Base-by-base conservation (phyloP, 768 basidiomycete genomes). In the Mycena chlorophos region DNA sequence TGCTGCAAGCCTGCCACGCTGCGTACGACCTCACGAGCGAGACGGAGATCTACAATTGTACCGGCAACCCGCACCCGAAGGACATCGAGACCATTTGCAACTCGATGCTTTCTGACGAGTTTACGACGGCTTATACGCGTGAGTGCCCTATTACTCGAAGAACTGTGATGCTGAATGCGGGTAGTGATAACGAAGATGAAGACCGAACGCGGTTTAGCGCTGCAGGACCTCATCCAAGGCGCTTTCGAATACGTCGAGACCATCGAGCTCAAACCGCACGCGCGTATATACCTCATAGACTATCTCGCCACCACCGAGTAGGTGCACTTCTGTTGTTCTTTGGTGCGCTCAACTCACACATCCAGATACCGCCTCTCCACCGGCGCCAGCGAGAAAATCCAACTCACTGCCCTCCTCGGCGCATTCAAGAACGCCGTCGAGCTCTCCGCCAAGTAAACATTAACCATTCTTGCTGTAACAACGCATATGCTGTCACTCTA, bases 1-100 rank as follows among this genome's bases (percentile, higher is more conserved):
- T 99, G 26, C 77, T 99, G 19, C 97, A 99, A 74, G 97, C 97
- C 0, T 99, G 97, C 66, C 94, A 98, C 69, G 95, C 97, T 16
- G 97, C 96, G 3, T 99, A 98, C 68, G 92, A 95, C 39, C 69
- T 82, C 10, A 85, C 87, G 28, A 89, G 91, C 53, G 95, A 98
- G 73, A 84, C 85, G 0, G 94, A 97, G 60, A 85, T 99, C 22
- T 99, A 98, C 71, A 92, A 89, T 62, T 98, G 96, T 69, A 98
- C 97, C 0, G 97, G 97, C 37, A 95, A 87, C 63, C 97, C 97
- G 19, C 94, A 98, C 68, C 97, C 97, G 0, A 81, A 84, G 25
- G 97, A 99, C 71, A 93, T 99, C 43, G 93, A 95, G 67, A 82
- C 84, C 12, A 89, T 99, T 37, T 91, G 98, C 28, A 87, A 91